Evolutionary conservation across 768 basidiomycete genomes (phyloP).

Genomic region (Rickenella mellea): DNA sequence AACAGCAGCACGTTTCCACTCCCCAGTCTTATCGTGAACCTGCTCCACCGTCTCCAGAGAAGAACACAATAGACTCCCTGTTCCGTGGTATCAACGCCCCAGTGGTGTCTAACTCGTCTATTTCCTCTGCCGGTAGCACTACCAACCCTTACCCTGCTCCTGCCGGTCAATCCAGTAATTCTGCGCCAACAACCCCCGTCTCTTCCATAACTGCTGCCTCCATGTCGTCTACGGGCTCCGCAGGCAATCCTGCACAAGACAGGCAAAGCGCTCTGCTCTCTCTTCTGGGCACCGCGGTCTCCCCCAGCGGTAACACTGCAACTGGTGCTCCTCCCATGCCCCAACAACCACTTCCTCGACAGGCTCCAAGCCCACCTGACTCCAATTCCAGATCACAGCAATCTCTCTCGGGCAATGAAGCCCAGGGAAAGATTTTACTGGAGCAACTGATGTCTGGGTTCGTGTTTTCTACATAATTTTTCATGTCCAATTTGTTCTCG

Average conservation of each 20-base stretch:
- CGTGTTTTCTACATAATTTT: conserved; percentile 19
- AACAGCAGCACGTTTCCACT: conserved; percentile 22
- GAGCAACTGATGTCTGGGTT: conserved; percentile 81
- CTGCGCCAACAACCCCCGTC: conserved; percentile 34
- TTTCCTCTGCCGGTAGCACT: conserved; percentile 17
- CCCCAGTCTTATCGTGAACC: conserved; percentile 24
- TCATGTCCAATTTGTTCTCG: too few relatives aligned
- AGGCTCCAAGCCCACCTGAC: conserved; percentile 63
- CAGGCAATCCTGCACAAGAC: conserved; percentile 35
- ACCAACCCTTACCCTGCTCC: conserved; percentile 17
- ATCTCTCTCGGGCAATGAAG: conserved; percentile 50
- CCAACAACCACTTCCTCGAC: conserved; percentile 35
- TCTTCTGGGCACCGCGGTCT: conserved; percentile 46
- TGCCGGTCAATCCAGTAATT: conserved; percentile 21
- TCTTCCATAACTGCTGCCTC: conserved; percentile 31
- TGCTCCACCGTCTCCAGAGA: conserved; percentile 38
- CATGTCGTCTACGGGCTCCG: conserved; percentile 28
- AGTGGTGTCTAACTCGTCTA: conserved; percentile 27
- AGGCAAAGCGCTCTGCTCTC: conserved; percentile 70
- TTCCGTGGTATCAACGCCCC: conserved; percentile 53
- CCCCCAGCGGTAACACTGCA: conserved; percentile 16
- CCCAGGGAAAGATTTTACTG: conserved; percentile 64
- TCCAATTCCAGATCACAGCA: conserved; percentile 45
- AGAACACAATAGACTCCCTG: conserved; percentile 59
- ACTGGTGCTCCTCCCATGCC: conserved; percentile 10